A percentile compares a stretch with the other conserved stretches of the same genome.
Conservation (phyloP, 306 rosid genomes). For the Nissolia schottii region DNA sequence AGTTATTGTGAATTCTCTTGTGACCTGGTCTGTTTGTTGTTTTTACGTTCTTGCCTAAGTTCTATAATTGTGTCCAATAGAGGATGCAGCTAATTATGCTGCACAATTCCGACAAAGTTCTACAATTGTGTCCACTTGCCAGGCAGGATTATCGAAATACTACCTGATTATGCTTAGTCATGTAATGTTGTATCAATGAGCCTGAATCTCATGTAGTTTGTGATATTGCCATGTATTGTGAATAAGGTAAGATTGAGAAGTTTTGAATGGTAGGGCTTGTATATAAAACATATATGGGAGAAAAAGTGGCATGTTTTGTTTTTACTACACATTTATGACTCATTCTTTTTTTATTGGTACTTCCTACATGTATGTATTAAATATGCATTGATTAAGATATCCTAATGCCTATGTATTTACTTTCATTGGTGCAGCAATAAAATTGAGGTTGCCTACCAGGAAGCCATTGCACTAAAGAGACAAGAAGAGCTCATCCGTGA, state of each 20-base stretch:
- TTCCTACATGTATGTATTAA: background rate
- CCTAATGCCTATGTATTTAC: conserved; percentile 23
- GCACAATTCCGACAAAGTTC: background rate
- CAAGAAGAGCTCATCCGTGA: conserved; percentile 99
- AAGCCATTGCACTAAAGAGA: conserved; percentile 95
- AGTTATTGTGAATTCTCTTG: background rate
- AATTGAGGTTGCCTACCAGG: conserved; percentile 98
- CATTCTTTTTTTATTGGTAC: background rate
- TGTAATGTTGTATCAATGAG: background rate
- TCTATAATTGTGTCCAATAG: background rate
- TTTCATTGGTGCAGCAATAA: conserved; percentile 67
- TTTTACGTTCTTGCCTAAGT: background rate
- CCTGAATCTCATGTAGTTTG: background rate
- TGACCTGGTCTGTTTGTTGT: background rate
- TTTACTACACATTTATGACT: background rate
- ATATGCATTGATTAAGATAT: conserved; percentile 1
- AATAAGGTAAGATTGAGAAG: conserved; percentile 1
- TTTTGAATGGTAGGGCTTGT: background rate
- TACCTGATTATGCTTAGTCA: too few relatives aligned
- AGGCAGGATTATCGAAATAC: background rate
- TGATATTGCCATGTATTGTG: background rate
- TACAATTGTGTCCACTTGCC: background rate
- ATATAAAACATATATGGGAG: background rate
- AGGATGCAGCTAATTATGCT: background rate
- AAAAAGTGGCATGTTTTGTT: background rate